Evolutionary conservation across 2,329 filamentous ascomycete species (phyloP), one percentile per base, ranked within the genome.

Genomic region (Verticillium albo-atrum): DNA sequence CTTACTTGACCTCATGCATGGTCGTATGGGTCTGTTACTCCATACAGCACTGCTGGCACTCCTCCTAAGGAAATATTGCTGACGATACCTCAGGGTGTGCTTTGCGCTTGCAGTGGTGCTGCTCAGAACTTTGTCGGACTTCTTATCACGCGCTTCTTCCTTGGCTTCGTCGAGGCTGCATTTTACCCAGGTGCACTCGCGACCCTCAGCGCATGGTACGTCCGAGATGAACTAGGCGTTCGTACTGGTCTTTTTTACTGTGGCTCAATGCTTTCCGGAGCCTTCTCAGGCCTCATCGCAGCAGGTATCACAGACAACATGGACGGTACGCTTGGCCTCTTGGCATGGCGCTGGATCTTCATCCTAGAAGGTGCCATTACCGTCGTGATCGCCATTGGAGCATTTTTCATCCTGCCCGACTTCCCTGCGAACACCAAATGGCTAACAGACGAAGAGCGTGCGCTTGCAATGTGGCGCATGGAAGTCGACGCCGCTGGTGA

Each of bases 321-420:
- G 61, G 60, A 63, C 32, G 61, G 60, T 6, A 17, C 35, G 4
- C 17, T 27, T 15, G 61, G 61, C 1, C 60, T 63, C 0, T 55
- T 60, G n/a, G 61, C 60, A 2, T 90, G 82, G 88, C 77, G 86
- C 14, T 88, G 85, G 84, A 74, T 89, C 0, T 90, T 90, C 73
- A 86, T 91, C 57, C 85, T 91, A 35, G 88, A 91, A 70, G 89
- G 89, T 25, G 77, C 79, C n/a, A 79, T 89, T 60, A 91, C 88
- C 1, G 71, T 74, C n/a, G 25, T 74, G 5, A 61, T 77, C 15
- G 74, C 74, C 10, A 68, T 85, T 6, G 65, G 70, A 1, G 79
- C 85, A 2, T 81, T 80, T 68, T 85, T 84, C 65, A 72, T 90
- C 32, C 75, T 92, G 15, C 88, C 88, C 0, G 84, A 91, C 68